Percentiles rank a stretch among this genome's conserved stretches.
Evolutionary conservation across 805 yeast genomes (phyloP).

Genomic region (Metschnikowia hibisci): DNA sequence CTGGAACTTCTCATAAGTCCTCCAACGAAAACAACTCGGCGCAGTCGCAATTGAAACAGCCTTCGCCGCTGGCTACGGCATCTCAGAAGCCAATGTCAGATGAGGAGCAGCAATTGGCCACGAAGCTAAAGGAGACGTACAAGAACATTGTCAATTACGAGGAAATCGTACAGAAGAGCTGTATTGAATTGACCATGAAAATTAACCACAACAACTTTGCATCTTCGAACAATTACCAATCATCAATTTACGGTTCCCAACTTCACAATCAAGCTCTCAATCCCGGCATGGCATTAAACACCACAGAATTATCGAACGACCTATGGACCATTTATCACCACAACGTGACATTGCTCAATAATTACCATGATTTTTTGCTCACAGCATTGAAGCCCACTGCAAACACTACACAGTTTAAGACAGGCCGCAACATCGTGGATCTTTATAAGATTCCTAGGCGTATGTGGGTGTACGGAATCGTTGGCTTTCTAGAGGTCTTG

Average conservation of each 20-base stretch:
- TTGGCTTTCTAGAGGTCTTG: conserved; percentile 71
- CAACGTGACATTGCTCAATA: conserved; percentile 61
- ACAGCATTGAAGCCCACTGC: conserved; percentile 65
- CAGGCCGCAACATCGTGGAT: conserved; percentile 74
- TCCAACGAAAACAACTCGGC: conserved; percentile 9
- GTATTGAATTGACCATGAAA: conserved; percentile 54
- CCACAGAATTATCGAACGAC: conserved; percentile 53
- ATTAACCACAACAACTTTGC: conserved; percentile 33
- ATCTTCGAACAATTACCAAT: conserved; percentile 31
- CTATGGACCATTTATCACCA: conserved; percentile 70
- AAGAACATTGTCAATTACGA: conserved; percentile 65
- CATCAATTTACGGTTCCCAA: conserved; percentile 16
- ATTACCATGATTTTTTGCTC: conserved; percentile 67
- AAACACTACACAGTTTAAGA: conserved; percentile 49
- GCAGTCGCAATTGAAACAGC: conserved; percentile 8
- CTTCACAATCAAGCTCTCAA: conserved; percentile 10
- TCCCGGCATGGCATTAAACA: conserved; percentile 24
- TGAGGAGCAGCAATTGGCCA: conserved; percentile 63
- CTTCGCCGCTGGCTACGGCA: conserved; percentile 5
- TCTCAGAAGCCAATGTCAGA: conserved; percentile 41
- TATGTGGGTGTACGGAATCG: conserved; percentile 84
- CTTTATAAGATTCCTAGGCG: conserved; percentile 74
- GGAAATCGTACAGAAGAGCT: conserved; percentile 65
- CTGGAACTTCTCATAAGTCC: conserved; percentile 5
- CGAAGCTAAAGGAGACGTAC: conserved; percentile 71